These are phyloP conservation scores for Vigna nakashimae DNA, from an alignment of 306 rosid genomes.

Conservation along the genomic window DNA sequence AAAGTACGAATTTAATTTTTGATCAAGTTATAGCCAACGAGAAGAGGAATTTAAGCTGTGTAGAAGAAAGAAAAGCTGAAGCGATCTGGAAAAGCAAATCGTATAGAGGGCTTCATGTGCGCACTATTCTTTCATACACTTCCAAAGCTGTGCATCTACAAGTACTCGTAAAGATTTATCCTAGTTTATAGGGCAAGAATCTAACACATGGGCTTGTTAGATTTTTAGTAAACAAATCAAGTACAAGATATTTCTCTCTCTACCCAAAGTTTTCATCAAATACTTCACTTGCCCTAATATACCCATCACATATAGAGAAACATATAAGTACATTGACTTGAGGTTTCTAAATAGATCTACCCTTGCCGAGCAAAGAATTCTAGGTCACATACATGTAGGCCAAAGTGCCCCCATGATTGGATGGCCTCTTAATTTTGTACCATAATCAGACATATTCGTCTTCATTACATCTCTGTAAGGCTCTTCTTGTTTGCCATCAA, in stretches of 20 bases:
- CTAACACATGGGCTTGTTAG: constrained; percentile 79
- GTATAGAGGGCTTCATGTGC: constrained; percentile 59
- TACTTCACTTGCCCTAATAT: constrained; percentile 39
- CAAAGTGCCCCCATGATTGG: constrained; percentile 52
- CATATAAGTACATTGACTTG: constrained; percentile 49
- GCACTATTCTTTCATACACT: constrained; percentile 58
- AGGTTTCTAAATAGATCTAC: constrained; percentile 42
- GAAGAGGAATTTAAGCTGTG: constrained; percentile 43
- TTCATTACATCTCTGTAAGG: constrained; percentile 33
- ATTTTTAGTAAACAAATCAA: constrained; percentile 59
- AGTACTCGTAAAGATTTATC: constrained; percentile 52
- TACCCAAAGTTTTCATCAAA: constrained; percentile 36
- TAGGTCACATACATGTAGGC: constrained; percentile 38
- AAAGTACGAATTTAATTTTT: constrained; percentile 47
- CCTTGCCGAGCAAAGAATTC: constrained; percentile 40
- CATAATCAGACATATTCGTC: constrained; percentile 46
- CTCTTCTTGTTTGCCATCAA: constrained; percentile 37
- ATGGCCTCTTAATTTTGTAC: constrained; percentile 51
- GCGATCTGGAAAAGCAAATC: constrained; percentile 42
- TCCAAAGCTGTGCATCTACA: constrained; percentile 52
- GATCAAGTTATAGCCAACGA: constrained; percentile 44
- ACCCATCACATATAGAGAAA: constrained; percentile 44
- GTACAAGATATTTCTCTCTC: constrained; percentile 66
- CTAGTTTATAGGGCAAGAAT: constrained; percentile 67
- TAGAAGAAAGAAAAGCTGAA: constrained; percentile 42